Evolutionary conservation across 306 rosid genomes (phyloP).

Genomic region (Calophaca sinica): DNA sequence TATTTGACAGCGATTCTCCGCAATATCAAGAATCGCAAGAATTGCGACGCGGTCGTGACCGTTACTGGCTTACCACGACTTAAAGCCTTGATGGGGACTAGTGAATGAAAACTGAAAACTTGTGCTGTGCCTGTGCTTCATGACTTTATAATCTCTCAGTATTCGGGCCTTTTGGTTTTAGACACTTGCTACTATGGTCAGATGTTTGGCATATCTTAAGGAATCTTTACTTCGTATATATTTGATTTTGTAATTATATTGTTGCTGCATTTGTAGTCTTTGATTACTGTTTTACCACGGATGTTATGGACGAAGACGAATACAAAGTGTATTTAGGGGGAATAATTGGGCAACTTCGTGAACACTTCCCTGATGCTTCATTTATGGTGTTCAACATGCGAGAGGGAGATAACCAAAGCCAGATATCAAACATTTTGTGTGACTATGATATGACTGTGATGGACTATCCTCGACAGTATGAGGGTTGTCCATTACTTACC

Average conservation of each 20-base stretch:
- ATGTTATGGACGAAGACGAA: conserved; percentile 77
- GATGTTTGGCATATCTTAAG: conserved; percentile 30
- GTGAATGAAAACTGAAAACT: conserved; percentile 13
- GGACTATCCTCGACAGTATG: conserved; percentile 94
- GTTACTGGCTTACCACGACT: too few species aligned
- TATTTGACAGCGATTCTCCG: too few species aligned
- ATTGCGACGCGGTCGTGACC: too few species aligned
- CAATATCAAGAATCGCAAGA: too few species aligned
- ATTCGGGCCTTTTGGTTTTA: conserved; percentile 13
- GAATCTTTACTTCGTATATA: conserved; percentile 10
- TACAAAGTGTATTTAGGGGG: conserved; percentile 80
- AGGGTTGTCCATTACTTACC: conserved; percentile 93
- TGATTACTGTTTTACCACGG: conserved; percentile 93
- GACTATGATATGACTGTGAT: conserved; percentile 91
- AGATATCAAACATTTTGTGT: conserved; percentile 65
- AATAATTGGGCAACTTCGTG: conserved; percentile 71
- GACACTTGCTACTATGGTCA: conserved; percentile 15
- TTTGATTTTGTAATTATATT: conserved; percentile 41
- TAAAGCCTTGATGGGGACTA: neutral
- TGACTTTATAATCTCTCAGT: conserved; percentile 19
- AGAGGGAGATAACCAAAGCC: conserved; percentile 87
- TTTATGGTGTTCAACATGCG: conserved; percentile 96
- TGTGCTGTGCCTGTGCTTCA: conserved; percentile 21
- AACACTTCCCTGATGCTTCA: conserved; percentile 83
- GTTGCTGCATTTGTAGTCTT: conserved; percentile 69